phyloP scores from a whole-genome alignment of 768 basidiomycete species.

The Lentinula detonsa region DNA sequence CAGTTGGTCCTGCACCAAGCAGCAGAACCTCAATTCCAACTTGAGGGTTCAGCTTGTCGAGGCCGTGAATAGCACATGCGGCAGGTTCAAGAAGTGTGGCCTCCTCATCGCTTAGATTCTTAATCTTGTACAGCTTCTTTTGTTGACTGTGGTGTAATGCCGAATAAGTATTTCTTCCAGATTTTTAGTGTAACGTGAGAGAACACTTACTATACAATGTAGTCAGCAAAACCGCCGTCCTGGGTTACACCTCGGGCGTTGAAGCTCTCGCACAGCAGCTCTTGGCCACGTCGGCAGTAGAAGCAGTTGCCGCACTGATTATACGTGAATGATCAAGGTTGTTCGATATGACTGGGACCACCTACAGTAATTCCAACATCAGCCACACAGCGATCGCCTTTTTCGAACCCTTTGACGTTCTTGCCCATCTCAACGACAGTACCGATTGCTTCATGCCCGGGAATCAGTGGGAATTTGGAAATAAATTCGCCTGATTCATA shows the following conservation, averaged over 20 bases:
- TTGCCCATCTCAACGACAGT: constrained; percentile 68
- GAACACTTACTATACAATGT: constrained; percentile 69
- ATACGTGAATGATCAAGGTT: neutral
- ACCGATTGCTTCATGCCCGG: constrained; percentile 75
- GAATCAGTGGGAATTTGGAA: constrained; percentile 65
- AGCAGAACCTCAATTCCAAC: constrained; percentile 83
- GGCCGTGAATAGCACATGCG: constrained; percentile 87
- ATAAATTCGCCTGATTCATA: constrained; percentile 47
- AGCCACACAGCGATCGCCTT: constrained; percentile 81
- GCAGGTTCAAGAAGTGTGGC: constrained; percentile 87
- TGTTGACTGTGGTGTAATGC: constrained; percentile 36
- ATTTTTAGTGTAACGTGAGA: neutral
- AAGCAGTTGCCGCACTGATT: constrained; percentile 76
- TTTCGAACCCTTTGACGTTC: constrained; percentile 68
- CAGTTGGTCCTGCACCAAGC: constrained; percentile 84
- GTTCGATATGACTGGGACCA: constrained; percentile 1
- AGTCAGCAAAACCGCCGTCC: constrained; percentile 88
- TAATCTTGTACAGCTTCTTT: constrained; percentile 80
- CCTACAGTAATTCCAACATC: constrained; percentile 71
- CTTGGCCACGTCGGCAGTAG: constrained; percentile 81
- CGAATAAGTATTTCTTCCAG: neutral
- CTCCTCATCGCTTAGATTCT: constrained; percentile 84
- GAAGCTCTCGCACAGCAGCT: constrained; percentile 82
- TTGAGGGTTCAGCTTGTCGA: constrained; percentile 79
- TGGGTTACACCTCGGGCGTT: constrained; percentile 71